These are phyloP conservation scores for Amanita inopinata DNA, from an alignment of 768 basidiomycete species.

Conservation along the genomic window DNA sequence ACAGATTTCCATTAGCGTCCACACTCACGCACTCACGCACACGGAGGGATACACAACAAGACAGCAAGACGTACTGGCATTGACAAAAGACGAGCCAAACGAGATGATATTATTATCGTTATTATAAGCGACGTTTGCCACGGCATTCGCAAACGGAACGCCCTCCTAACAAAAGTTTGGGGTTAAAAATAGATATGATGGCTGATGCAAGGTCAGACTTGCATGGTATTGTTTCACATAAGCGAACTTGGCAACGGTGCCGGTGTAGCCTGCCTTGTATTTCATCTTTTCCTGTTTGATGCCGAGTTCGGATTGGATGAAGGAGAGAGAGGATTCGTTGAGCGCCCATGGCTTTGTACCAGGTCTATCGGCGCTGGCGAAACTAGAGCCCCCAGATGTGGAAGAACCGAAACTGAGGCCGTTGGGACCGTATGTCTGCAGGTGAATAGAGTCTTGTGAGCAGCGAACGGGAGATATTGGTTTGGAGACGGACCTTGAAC, in stretches of 20 bases:
- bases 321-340: conserved; percentile 8
- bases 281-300: background rate
- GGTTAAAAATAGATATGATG: background rate
- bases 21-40: too few relatives aligned
- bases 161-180: conserved; percentile 16
- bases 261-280: conserved; percentile 12
- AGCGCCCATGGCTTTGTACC: background rate
- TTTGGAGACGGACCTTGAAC: conserved; percentile 12
- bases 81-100: conserved; percentile 25
- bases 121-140: conserved; percentile 26
- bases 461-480: background rate
- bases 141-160: conserved; percentile 27
- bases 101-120: conserved; percentile 20
- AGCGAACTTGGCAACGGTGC: conserved; percentile 14
- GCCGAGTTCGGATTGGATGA: conserved; percentile 9
- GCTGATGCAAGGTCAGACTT: conserved; percentile 1
- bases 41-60: background rate
- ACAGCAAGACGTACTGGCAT: conserved; percentile 19
- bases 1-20: background rate
- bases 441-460: background rate
- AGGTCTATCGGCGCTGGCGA: background rate
- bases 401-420: conserved; percentile 1
- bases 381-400: background rate
- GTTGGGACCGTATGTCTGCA: background rate
- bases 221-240: conserved; percentile 17